Conservation (phyloP, 2,329 filamentous ascomycete genomes). For the Colletotrichum sp. region DNA sequence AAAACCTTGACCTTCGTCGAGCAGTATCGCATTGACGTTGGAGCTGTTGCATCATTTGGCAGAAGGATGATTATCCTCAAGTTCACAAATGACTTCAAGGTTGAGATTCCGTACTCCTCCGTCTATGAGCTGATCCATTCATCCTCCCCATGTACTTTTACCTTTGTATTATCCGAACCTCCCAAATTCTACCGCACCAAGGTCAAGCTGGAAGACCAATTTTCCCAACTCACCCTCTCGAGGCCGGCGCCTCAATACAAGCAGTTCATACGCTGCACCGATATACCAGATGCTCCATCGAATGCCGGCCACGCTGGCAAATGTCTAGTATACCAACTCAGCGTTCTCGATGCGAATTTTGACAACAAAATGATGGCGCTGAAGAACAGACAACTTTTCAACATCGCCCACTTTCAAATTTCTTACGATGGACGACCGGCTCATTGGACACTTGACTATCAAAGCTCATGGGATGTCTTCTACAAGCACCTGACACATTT, state of each 20-base stretch:
- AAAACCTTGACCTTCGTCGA: conserved; percentile 46
- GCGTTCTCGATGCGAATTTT: conserved; percentile 30
- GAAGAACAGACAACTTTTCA: conserved; percentile 28
- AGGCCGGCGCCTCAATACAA: neutral
- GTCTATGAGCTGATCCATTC: conserved; percentile 50
- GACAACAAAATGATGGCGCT: conserved; percentile 11
- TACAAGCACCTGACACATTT: neutral
- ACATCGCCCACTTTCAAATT: conserved; percentile 22
- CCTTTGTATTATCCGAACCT: conserved; percentile 56
- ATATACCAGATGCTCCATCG: conserved; percentile 26
- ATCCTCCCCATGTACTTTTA: conserved; percentile 42
- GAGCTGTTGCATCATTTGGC: conserved; percentile 45
- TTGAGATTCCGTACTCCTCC: conserved; percentile 51
- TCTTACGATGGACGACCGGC: neutral
- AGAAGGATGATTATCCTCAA: conserved; percentile 46
- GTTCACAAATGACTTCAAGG: conserved; percentile 21
- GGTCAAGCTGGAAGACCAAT: neutral
- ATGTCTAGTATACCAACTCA: conserved; percentile 51
- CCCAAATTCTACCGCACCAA: conserved; percentile 50
- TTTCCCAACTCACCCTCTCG: neutral
- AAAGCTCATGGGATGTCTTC: conserved; percentile 27
- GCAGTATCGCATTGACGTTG: conserved; percentile 41
- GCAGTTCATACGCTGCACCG: neutral
- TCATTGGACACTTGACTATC: conserved; percentile 17
- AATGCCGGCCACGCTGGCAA: conserved; percentile 41